These are phyloP conservation scores for Termitomyces sp. DNA, from an alignment of 768 basidiomycete species.

Conservation along the genomic window DNA sequence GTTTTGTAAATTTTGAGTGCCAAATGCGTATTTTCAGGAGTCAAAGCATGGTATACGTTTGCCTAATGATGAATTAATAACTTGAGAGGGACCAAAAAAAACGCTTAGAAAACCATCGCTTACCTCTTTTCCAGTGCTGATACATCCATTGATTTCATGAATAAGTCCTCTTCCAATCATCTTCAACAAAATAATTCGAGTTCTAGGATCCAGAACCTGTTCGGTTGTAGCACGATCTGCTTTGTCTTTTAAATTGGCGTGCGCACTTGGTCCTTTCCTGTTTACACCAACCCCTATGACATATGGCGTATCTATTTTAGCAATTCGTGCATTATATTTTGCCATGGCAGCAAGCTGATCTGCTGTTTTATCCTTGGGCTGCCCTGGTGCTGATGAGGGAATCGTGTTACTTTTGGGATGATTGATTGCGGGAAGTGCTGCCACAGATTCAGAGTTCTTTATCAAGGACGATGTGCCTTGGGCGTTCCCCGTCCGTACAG, in stretches of 20 bases:
- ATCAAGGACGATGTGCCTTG: slow-evolving; percentile 51
- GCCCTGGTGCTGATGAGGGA: slow-evolving; percentile 17
- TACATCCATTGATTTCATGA: slow-evolving; percentile 90
- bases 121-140: slow-evolving; percentile 99
- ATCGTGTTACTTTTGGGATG: slow-evolving; percentile 39
- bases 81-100: background rate
- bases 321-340: slow-evolving; percentile 70
- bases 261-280: slow-evolving; percentile 85
- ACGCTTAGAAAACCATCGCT: background rate
- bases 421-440: slow-evolving; percentile 67
- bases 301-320: slow-evolving; percentile 74
- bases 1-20: slow-evolving; percentile 99
- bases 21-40: slow-evolving; percentile 50
- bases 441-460: slow-evolving; percentile 44
- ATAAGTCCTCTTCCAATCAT: slow-evolving; percentile 90
- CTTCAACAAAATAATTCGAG: slow-evolving; percentile 89
- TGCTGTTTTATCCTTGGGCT: slow-evolving; percentile 51
- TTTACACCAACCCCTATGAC: slow-evolving; percentile 71
- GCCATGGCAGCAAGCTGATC: slow-evolving; percentile 73
- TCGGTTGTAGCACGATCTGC: slow-evolving; percentile 95
- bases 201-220: slow-evolving; percentile 96
- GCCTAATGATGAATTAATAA: slow-evolving; percentile 48
- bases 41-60: slow-evolving; percentile 91
- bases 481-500: slow-evolving; percentile 69
- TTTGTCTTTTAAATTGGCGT: slow-evolving; percentile 91